Base-by-base conservation (phyloP, 257 asterid genomes). In the Solanum arcanum region DNA sequence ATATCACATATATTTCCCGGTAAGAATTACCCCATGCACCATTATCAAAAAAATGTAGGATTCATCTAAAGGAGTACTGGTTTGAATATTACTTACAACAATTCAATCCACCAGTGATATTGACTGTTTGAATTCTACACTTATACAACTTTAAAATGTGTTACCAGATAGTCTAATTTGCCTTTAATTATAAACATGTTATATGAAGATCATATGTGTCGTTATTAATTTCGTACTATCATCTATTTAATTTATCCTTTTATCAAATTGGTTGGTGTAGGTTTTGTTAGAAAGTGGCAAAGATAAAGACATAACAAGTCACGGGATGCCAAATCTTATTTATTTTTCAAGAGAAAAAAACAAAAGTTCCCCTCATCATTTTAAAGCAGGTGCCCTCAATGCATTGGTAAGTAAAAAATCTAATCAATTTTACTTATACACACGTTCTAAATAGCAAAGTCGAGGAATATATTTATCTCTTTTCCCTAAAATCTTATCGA, bases 321-420 rank as follows among this genome's bases (percentile, higher is more conserved):
- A 86, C 21, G 83, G 90, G 35, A 91, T 93, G 98, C 97, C 99
- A 73, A 96, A 92, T 46, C 94, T 96, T 8, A n/a, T 95, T 8
- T 95, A 95, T 41, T 86, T 93, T 37, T 91, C 98, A 10, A 89
- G 99, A 88, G 93, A 95, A 83, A 96, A 96, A 90, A 92, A 87
- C 84, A 86, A 11, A 23, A 60, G 91, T 16, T 86, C 87, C 3
- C 92, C 91, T 11, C 98, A 96, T 90, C 92, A 95, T 86, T 96
- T 95, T 44, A 95, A 96, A 90, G 98, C 94, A 0, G 99, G 99
- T 68, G 98, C 99, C 86, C 97, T 95, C 64, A 96, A 96, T 89
- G 89, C 92, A 74, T 88, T 96, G 91, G 99, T 95, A 86, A 88
- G 89, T 59, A 33, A 33, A 7, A 25, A 13, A 62, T 62, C 31